These are phyloP conservation scores for Pseudogymnoascus verrucosus DNA, from an alignment of 2,329 filamentous ascomycete genomes.

Conservation along the genomic window DNA sequence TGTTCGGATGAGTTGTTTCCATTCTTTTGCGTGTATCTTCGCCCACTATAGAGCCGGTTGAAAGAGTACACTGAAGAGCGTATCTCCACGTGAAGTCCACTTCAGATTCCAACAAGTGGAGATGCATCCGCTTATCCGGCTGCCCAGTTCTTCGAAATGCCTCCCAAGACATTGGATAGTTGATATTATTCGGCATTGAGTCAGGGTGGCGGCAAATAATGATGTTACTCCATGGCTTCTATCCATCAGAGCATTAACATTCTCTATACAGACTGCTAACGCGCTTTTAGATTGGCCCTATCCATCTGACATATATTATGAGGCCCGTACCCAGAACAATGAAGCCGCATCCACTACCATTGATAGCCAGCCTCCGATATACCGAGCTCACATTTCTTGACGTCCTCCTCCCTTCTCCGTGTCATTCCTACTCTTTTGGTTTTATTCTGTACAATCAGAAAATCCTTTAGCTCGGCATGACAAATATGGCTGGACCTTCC, in stretches of 20 bases:
- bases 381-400: neutral
- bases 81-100: neutral
- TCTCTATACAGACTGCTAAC: neutral
- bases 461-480: slow-evolving; percentile 1
- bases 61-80: neutral
- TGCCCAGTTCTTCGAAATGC: neutral
- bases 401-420: neutral
- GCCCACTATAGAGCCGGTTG: neutral
- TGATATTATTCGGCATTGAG: neutral
- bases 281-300: neutral
- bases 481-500: neutral
- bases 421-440: neutral
- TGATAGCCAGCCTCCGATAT: neutral
- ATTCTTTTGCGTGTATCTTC: neutral
- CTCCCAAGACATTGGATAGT: neutral
- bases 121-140: slow-evolving; percentile 4
- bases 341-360: neutral
- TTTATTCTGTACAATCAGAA: neutral
- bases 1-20: neutral
- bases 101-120: neutral
- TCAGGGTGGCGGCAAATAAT: neutral
- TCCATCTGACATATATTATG: neutral
- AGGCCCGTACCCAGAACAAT: neutral
- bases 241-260: neutral
- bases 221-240: neutral